Evolutionary conservation across 495 filamentous ascomycete species (phyloP), one percentile per base, ranked within the genome.

Genomic region (Xylaria nigripes): DNA sequence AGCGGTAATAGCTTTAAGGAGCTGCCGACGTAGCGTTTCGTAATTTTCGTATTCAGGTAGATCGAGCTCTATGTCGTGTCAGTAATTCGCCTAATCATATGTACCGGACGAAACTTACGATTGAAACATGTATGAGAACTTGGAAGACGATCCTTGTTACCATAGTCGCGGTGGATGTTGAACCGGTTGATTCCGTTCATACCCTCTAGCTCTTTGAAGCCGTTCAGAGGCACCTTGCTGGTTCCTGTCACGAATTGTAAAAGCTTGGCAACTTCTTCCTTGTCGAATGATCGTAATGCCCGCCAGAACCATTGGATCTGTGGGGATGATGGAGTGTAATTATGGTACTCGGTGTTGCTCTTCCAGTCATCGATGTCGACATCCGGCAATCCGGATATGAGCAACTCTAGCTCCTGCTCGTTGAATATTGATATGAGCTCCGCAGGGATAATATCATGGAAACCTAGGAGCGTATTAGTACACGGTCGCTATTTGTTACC

Each of bases 271-370:
- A 89, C 89, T 71, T 97, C 93, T 75, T 99, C 93, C 74, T 97
- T 97, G 76, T 99, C 93, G 62, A 95, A 99, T 6, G 91, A 96
- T 60, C 94, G 86, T 40, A 99, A 86, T 3, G 94, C 93, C 62
- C 93, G 86, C 93, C 93, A 99, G 83, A 99, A 96, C 94, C 93
- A 97, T 70, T 99, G 93, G 60, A 99, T 96, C 65, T 99, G 93
- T 22, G 91, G 85, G 2, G 93, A 95, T 0, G 90, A 89, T 24
- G 89, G 86, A 15, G 87, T 86, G 76, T 97, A 99, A 70, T 96
- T 97, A 71, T 97, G 93, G 63, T 96, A 97, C 65, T 97, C 94
- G 18, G 90, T 95, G 70, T 95, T 94, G 69, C 86, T 87, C 81
- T 96, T 96, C 93, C 93, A 99, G 74, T 99, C 93, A 61, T 99